phyloP scores from a whole-genome alignment of 768 basidiomycete species.

The Mrakia blollopis region DNA sequence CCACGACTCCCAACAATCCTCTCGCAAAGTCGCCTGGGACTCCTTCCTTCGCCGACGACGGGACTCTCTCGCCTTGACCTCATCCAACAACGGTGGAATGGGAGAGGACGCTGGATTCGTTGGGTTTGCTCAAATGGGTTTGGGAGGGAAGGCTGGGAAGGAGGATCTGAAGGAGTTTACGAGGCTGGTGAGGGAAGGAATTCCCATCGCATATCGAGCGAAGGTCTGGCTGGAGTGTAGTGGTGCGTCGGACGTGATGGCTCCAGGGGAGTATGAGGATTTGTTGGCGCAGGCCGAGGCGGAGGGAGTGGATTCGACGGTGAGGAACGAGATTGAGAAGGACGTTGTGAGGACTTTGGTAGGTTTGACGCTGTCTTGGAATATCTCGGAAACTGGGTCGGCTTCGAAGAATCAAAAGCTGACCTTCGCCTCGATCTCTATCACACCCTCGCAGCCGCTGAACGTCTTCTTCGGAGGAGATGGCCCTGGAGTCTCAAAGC shows the following conservation, averaged over 20 bases:
- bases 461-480: slow-evolving; percentile 97
- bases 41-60: slow-evolving; percentile 57
- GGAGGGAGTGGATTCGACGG: slow-evolving; percentile 40
- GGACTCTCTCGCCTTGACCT: slow-evolving; percentile 49
- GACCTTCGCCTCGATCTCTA: background rate
- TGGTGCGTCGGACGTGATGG: slow-evolving; percentile 82
- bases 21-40: slow-evolving; percentile 78
- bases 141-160: slow-evolving; percentile 54
- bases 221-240: slow-evolving; percentile 93
- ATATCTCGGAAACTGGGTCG: too few species aligned
- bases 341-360: slow-evolving; percentile 52
- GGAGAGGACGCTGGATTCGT: slow-evolving; percentile 69
- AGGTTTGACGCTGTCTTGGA: background rate
- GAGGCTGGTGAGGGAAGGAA: slow-evolving; percentile 68
- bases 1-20: slow-evolving; percentile 70
- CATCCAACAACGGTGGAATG: slow-evolving; percentile 42
- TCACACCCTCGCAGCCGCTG: slow-evolving; percentile 59
- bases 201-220: slow-evolving; percentile 68
- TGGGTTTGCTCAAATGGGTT: slow-evolving; percentile 82
- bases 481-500: slow-evolving; percentile 86
- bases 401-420: background rate
- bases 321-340: slow-evolving; percentile 81
- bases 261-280: slow-evolving; percentile 85
- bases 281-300: slow-evolving; percentile 53
- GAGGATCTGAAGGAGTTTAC: slow-evolving; percentile 76